Conservation (phyloP, 257 asterid species). For the Coffea canephora region DNA sequence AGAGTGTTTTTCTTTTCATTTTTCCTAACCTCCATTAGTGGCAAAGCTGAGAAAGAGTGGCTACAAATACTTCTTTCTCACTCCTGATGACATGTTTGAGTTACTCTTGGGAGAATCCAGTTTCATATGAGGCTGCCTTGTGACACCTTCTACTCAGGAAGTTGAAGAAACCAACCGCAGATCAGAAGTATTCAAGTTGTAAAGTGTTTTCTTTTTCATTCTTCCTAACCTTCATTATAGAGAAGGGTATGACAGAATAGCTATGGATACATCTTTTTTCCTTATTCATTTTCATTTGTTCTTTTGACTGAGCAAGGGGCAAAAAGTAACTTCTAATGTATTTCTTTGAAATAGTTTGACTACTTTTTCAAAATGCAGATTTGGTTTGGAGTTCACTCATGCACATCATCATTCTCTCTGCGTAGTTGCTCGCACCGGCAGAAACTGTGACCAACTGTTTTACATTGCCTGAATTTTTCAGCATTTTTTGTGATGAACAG, state of each 20-base stretch:
- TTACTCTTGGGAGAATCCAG: conserved; percentile 74
- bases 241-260: background rate
- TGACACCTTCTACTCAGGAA: background rate
- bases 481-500: background rate
- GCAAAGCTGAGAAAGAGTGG: background rate
- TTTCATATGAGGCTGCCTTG: conserved; percentile 33
- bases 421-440: background rate
- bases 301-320: conserved; percentile 2
- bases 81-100: conserved; percentile 79
- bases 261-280: background rate
- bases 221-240: background rate
- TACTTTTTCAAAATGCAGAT: background rate
- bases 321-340: background rate
- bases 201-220: background rate
- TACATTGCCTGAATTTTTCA: background rate
- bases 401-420: background rate
- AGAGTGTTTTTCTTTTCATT: background rate
- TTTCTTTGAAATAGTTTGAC: background rate
- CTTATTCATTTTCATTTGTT: conserved; percentile 3
- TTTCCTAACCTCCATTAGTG: background rate
- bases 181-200: conserved; percentile 2
- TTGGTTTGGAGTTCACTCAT: background rate
- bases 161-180: background rate
- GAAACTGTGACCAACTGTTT: background rate
- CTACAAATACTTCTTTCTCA: conserved; percentile 8